These are phyloP conservation scores for Lichtheimia ornata DNA, from an alignment of 371 early-diverging fungal species.

Conservation along the genomic window DNA sequence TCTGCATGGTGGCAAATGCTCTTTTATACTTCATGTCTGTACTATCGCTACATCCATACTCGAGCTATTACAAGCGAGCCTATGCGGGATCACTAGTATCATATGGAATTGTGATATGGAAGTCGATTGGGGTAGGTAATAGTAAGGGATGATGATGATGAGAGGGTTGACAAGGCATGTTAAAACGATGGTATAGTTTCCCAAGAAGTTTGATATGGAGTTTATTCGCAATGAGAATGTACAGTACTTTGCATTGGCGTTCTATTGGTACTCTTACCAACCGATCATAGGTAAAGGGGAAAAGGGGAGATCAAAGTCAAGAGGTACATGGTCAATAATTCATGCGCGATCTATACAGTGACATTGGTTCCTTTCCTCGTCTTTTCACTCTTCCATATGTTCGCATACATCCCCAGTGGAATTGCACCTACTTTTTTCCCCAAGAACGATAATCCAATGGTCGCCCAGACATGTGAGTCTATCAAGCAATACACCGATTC, in stretches of 20 bases:
- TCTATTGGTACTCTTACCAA: constrained; percentile 74
- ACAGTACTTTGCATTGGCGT: constrained; percentile 83
- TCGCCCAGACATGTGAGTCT: constrained; percentile 33
- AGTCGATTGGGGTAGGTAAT: constrained; percentile 69
- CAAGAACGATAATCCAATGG: constrained; percentile 19
- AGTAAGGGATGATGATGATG: neutral
- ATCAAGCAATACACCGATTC: constrained; percentile 62
- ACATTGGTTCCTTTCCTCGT: constrained; percentile 79
- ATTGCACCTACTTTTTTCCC: constrained; percentile 68
- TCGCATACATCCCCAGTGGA: constrained; percentile 69
- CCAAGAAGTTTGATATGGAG: constrained; percentile 32
- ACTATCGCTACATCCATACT: constrained; percentile 32
- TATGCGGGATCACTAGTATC: constrained; percentile 72
- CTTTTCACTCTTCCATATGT: constrained; percentile 82
- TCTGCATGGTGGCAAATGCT: constrained; percentile 33
- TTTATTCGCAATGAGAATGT: constrained; percentile 83
- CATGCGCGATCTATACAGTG: constrained; percentile 39
- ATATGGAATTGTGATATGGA: constrained; percentile 85
- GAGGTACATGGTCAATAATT: neutral
- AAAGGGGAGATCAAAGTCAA: neutral
- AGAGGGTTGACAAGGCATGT: neutral
- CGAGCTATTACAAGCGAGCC: constrained; percentile 62
- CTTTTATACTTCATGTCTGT: constrained; percentile 40
- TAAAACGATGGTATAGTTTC: constrained; percentile 35
- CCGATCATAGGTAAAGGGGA: constrained; percentile 69